Percentiles rank a stretch among this genome's conserved stretches.
These are phyloP conservation scores for Tillandsia leiboldiana DNA, from an alignment of 176 grass and related monocot genomes.

Conservation along the genomic window DNA sequence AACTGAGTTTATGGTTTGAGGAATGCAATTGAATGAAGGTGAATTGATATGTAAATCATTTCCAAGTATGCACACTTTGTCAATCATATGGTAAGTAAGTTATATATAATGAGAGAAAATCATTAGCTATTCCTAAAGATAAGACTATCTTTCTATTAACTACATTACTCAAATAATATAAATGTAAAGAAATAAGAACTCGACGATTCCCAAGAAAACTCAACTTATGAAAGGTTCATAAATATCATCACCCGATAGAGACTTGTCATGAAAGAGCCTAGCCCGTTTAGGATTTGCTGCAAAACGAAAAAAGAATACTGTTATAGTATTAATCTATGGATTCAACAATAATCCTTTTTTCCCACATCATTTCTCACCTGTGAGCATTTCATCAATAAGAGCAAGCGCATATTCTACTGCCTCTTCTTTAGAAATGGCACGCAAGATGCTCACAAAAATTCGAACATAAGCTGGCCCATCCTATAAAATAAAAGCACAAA, in stretches of 20 bases:
- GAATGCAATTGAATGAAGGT: too few species aligned
- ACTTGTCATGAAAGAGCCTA: constrained; percentile 74
- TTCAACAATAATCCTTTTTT: background rate
- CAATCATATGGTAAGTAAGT: too few species aligned
- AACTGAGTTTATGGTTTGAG: too few species aligned
- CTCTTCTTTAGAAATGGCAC: constrained; percentile 80
- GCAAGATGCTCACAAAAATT: constrained; percentile 73
- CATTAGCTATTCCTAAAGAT: too few species aligned
- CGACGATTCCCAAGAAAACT: constrained; percentile 29
- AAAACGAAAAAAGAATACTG: constrained; percentile 26
- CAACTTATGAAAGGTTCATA: constrained; percentile 85
- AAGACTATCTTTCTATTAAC: background rate
- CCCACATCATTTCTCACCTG: constrained; percentile 39
- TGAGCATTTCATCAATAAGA: constrained; percentile 89
- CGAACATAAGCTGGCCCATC: constrained; percentile 69
- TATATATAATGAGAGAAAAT: too few species aligned
- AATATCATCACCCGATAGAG: constrained; percentile 71
- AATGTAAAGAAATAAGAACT: constrained; percentile 7
- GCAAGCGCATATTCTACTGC: constrained; percentile 93
- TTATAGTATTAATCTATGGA: constrained; percentile 22
- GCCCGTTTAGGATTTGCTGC: constrained; percentile 72
- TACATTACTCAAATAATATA: background rate
- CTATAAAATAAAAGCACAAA: constrained; percentile 29
- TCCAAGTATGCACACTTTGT: too few species aligned
- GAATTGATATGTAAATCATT: too few species aligned